Base-by-base conservation (phyloP, 1,139 yeast genomes). In the Geotrichum reessii region DNA sequence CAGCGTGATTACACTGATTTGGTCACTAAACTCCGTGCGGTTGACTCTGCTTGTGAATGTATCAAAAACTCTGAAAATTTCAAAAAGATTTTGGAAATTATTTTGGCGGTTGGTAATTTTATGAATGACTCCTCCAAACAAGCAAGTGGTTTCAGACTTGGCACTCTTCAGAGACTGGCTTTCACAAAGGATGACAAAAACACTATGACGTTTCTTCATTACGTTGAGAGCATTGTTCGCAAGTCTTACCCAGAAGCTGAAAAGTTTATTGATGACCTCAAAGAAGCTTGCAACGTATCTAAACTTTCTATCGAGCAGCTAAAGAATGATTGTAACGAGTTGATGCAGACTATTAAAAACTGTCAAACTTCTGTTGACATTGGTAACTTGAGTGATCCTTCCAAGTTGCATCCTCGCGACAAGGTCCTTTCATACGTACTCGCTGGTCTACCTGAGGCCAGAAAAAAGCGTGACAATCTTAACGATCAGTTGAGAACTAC, bases 51-150 rank as follows among this genome's bases (percentile, higher is more conserved):
- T 0, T 78, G 84, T 56, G 78, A 77, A 42, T 77, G 82, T 47
- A 76, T 92, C n/a, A 76, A 78, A 56, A 75, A 79, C 8, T 88
- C 96, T 0, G 78, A 78, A n/a, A 80, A 83, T 52, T 79, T 93
- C 66, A 81, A 83, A 63, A 80, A 81, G 60, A 81, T 92, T 9
- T 76, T 93, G 59, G 86, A 86, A 53, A 81, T 93, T 49, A 88
- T 93, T 57, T 79, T 91, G 63, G 86, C 87, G 21, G 85, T 93
- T 61, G 99, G 98, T 24, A 93, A 93, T 69, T 91, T 85, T 68
- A 93, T 93, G 98, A 93, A 93, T 71, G 96, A 89, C 67, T 74
- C 78, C 37, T 76, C 87, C 7, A 91, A 87, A 67, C 86, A 85
- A 65, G 97, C 96, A 0, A 74, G 80, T 58, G 99, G 98, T 1